Evolutionary conservation across 2,329 filamentous ascomycete genomes (phyloP).

Genomic region (Sphaceloma murrayae): DNA sequence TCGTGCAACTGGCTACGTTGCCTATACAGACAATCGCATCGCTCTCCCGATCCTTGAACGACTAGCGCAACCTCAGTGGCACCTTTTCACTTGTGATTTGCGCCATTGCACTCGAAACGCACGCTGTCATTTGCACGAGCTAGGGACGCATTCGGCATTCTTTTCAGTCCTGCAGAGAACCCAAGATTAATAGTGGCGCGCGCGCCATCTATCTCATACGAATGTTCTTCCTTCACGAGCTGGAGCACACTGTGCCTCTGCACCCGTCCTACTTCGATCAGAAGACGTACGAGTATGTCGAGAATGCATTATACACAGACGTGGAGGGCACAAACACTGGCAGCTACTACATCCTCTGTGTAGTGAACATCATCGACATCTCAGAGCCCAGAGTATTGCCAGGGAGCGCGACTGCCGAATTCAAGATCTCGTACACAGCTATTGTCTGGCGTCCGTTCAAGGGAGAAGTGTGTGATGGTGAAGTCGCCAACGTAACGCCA

Average conservation of each 20-base stretch:
- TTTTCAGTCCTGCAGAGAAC: too few species aligned
- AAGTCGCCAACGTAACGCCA: conserved; percentile 82
- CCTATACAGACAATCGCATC: too few species aligned
- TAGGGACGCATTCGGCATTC: not conserved
- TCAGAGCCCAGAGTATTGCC: conserved; percentile 79
- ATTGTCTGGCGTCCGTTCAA: conserved; percentile 98
- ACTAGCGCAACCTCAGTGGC: too few species aligned
- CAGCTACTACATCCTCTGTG: conserved; percentile 94
- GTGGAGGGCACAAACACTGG: conserved; percentile 93
- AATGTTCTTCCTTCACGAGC: conserved; percentile 98
- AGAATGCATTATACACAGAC: conserved; percentile 78
- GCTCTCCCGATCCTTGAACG: too few species aligned
- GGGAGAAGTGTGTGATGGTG: conserved; percentile 93
- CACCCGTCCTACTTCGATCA: conserved; percentile 96
- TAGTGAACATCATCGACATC: conserved; percentile 93
- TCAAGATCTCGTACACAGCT: conserved; percentile 87
- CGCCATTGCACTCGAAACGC: too few species aligned
- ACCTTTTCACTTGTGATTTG: too few species aligned
- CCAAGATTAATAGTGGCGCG: too few species aligned
- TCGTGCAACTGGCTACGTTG: not conserved
- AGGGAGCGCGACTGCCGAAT: conserved; percentile 84
- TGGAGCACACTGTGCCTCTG: conserved; percentile 87
- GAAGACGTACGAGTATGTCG: conserved; percentile 85
- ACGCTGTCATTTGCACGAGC: too few species aligned
- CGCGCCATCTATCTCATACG: not conserved